phyloP scores from a whole-genome alignment of 2,329 filamentous ascomycete genomes.

The Parafenestella ontariensis region DNA sequence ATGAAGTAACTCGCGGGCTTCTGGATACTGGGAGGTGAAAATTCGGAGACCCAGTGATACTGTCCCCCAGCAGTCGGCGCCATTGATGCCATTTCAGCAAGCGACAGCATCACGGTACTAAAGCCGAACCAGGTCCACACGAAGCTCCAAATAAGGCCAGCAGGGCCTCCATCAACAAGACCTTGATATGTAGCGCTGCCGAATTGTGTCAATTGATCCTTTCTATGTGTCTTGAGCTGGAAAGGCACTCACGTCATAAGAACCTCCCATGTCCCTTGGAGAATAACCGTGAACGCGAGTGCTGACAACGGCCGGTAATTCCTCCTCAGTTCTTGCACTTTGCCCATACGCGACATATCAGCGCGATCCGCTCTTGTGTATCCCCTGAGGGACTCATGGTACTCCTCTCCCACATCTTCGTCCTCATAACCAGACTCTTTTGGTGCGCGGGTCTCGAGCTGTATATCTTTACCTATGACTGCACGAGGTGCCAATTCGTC shows the following conservation, averaged over 20 bases:
- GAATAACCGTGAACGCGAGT: constrained; percentile 42
- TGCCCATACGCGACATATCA: constrained; percentile 46
- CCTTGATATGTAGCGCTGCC: constrained; percentile 37
- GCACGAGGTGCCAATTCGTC: constrained; percentile 8
- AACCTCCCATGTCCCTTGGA: constrained; percentile 45
- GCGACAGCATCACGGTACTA: constrained; percentile 39
- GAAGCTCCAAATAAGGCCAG: constrained; percentile 45
- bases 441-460: constrained; percentile 5
- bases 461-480: constrained; percentile 12
- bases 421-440: constrained; percentile 18
- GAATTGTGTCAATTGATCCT: constrained; percentile 3
- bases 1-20: constrained; percentile 37
- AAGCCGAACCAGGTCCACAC: constrained; percentile 46
- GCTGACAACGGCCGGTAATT: constrained; percentile 44
- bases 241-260: constrained; percentile 36
- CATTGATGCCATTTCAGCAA: constrained; percentile 47
- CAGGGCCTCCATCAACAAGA: constrained; percentile 40
- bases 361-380: constrained; percentile 37
- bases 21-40: constrained; percentile 37
- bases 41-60: no score
- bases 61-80: constrained; percentile 46
- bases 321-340: constrained; percentile 42
- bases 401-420: constrained; percentile 33
- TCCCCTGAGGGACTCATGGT: constrained; percentile 35
- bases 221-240: neutral